Evolutionary conservation across 768 basidiomycete genomes (phyloP).

Genomic region (Russula compacta): DNA sequence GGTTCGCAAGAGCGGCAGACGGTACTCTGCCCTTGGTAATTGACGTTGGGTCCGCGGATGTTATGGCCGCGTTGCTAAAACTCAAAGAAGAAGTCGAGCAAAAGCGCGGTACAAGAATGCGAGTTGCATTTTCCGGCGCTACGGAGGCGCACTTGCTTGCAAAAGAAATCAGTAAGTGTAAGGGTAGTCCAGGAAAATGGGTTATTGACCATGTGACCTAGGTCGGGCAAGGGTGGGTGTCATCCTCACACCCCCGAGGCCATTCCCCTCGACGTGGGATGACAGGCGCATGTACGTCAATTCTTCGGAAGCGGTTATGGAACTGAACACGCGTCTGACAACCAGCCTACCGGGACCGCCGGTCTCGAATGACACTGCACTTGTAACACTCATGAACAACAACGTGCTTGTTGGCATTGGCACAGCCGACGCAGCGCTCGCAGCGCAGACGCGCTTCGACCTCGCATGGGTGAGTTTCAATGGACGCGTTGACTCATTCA

Average conservation of each 20-base stretch:
- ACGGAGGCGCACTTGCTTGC: conserved; percentile 58
- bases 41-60: conserved; percentile 60
- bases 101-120: conserved; percentile 25
- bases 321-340: conserved; percentile 8
- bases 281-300: conserved; percentile 46
- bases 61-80: conserved; percentile 58
- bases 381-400: conserved; percentile 44
- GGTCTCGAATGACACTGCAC: conserved; percentile 39
- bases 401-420: conserved; percentile 60
- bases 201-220: conserved; percentile 6
- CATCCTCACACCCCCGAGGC: conserved; percentile 53
- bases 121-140: conserved; percentile 47
- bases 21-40: conserved; percentile 58
- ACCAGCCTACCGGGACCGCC: conserved; percentile 63
- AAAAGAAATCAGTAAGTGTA: conserved; percentile 38
- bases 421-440: conserved; percentile 28
- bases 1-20: conserved; percentile 32
- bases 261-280: conserved; percentile 62
- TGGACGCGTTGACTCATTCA: not conserved
- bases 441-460: conserved; percentile 31
- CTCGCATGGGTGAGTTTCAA: conserved; percentile 29
- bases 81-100: conserved; percentile 49
- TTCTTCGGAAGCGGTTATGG: not conserved
- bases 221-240: conserved; percentile 65
- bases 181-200: not conserved